Evolutionary conservation across 2,329 filamentous ascomycete genomes (phyloP).

Genomic region (Ophiostoma piceae): DNA sequence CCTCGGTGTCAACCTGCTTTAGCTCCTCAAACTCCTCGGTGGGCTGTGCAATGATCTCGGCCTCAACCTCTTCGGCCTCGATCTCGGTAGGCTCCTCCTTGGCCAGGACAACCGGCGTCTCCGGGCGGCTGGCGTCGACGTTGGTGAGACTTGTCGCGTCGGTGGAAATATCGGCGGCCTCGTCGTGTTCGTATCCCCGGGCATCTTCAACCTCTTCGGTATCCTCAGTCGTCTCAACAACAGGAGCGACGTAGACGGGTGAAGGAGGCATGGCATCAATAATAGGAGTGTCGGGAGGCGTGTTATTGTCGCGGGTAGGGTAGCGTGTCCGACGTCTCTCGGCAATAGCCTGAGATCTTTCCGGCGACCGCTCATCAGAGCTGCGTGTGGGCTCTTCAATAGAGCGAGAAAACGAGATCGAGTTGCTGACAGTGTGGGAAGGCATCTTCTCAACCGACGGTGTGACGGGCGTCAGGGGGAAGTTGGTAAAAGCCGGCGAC

Average conservation of each 20-base stretch:
- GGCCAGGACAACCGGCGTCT: background rate
- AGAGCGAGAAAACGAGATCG: background rate
- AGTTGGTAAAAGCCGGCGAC: background rate
- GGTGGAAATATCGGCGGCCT: background rate
- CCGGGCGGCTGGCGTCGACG: background rate
- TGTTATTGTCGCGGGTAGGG: slow-evolving; percentile 1
- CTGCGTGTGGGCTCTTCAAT: background rate
- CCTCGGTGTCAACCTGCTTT: background rate
- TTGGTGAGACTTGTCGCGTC: background rate
- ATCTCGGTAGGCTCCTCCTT: background rate
- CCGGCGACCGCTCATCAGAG: background rate
- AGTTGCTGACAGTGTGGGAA: background rate
- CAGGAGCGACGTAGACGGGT: background rate
- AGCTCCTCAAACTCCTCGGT: background rate
- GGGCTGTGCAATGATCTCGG: background rate
- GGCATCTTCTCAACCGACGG: background rate
- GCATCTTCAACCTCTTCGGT: background rate
- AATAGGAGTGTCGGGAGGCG: slow-evolving; percentile 15
- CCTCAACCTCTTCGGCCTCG: background rate
- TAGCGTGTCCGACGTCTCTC: slow-evolving; percentile 6
- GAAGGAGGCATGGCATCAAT: background rate
- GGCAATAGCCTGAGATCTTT: slow-evolving; percentile 4
- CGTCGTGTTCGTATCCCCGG: background rate
- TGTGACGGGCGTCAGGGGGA: slow-evolving; percentile 12
- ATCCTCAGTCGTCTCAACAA: background rate